phyloP scores from a whole-genome alignment of 768 basidiomycete species.

The Pleurotus djamor region DNA sequence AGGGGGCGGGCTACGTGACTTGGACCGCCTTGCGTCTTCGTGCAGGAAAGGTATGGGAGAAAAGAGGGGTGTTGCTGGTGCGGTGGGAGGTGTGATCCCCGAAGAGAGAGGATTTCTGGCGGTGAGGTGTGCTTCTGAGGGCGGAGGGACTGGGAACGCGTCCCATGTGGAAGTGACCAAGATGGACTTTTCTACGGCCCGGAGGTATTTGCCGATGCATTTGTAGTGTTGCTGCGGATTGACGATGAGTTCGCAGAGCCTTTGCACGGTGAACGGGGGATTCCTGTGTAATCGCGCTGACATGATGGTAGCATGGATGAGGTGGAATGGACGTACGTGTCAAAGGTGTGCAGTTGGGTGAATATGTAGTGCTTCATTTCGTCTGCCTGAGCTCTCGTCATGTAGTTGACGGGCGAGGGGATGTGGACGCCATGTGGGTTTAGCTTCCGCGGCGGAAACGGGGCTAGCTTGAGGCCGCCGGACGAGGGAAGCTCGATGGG shows the following conservation, averaged over 20 bases:
- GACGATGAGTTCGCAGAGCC: slow-evolving; percentile 79
- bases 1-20: slow-evolving; percentile 77
- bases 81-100: slow-evolving; percentile 46
- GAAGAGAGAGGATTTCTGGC: slow-evolving; percentile 37
- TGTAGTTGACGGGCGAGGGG: slow-evolving; percentile 53
- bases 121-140: slow-evolving; percentile 1
- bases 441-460: slow-evolving; percentile 63
- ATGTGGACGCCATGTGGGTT: slow-evolving; percentile 31
- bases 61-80: slow-evolving; percentile 79
- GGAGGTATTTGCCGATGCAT: slow-evolving; percentile 81
- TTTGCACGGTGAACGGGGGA: slow-evolving; percentile 88
- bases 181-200: slow-evolving; percentile 79
- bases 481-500: slow-evolving; percentile 35
- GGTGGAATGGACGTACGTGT: slow-evolving; percentile 47
- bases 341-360: slow-evolving; percentile 69
- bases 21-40: slow-evolving; percentile 76
- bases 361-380: slow-evolving; percentile 56
- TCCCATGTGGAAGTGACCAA: slow-evolving; percentile 83
- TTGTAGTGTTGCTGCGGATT: slow-evolving; percentile 71
- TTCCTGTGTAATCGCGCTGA: slow-evolving; percentile 26
- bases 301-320: not conserved
- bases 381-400: slow-evolving; percentile 61
- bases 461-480: slow-evolving; percentile 69
- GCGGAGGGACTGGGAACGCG: slow-evolving; percentile 48
- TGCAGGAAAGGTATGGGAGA: slow-evolving; percentile 88